phyloP scores from a whole-genome alignment of 2,329 filamentous ascomycete genomes.

The Talaromyces sp. region DNA sequence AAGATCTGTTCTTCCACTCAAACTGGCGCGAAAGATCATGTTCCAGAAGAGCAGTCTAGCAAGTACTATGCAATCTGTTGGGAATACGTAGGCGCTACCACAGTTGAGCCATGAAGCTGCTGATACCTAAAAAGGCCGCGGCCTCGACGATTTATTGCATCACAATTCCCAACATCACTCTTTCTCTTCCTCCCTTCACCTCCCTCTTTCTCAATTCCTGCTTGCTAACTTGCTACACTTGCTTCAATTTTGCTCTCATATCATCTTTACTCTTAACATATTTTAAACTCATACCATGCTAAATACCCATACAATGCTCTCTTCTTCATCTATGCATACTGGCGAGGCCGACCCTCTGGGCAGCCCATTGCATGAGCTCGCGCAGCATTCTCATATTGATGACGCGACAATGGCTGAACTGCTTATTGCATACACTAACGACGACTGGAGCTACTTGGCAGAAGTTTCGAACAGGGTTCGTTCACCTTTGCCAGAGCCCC shows the following conservation, averaged over 20 bases:
- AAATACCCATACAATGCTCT: not conserved
- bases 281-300: not conserved
- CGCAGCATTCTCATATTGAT: not conserved
- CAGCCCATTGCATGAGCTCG: not conserved
- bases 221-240: constrained; percentile 1
- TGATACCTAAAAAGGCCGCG: not conserved
- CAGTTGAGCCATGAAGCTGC: constrained; percentile 12
- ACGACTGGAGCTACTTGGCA: not conserved
- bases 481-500: not conserved
- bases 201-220: not conserved
- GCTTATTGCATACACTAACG: not conserved
- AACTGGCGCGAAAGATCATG: constrained; percentile 7
- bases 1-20: constrained; percentile 12
- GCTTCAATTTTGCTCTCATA: not conserved
- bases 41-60: not conserved
- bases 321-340: not conserved
- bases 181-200: not conserved
- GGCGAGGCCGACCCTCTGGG: not conserved
- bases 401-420: not conserved
- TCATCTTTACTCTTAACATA: not conserved
- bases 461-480: not conserved
- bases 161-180: not conserved
- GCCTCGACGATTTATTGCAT: not conserved
- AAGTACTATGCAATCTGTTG: constrained; percentile 37
- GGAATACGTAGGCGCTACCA: constrained; percentile 41